Percentiles rank a stretch among this genome's conserved stretches.
Conservation (phyloP, 1,139 yeast species). For the Arxiozyma slooffiae region DNA sequence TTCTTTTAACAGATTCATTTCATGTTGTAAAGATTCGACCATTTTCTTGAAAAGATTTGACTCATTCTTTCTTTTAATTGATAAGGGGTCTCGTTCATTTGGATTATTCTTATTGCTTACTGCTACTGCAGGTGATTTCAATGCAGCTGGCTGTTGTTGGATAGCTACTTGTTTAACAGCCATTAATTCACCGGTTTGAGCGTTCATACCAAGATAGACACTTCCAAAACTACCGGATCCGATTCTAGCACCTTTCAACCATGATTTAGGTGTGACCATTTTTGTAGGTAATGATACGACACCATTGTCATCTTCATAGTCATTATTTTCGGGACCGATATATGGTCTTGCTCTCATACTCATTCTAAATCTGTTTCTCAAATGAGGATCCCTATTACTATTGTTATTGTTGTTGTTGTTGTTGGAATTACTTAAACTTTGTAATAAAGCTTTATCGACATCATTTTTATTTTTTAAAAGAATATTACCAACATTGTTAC, state of each 20-base stretch:
- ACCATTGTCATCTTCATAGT: conserved; percentile 34
- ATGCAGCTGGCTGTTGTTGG: conserved; percentile 30
- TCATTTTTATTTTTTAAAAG: conserved; percentile 50
- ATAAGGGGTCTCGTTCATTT: conserved; percentile 4
- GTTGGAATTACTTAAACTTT: conserved; percentile 10
- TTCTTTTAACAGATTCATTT: conserved; percentile 67
- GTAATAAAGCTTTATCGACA: conserved; percentile 45
- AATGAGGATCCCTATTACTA: neutral
- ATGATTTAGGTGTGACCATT: conserved; percentile 47
- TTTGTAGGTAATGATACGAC: conserved; percentile 29
- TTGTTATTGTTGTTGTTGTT: neutral
- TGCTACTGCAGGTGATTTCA: neutral
- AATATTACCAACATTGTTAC: conserved; percentile 59
- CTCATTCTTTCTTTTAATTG: conserved; percentile 24
- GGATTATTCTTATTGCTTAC: too few relatives aligned
- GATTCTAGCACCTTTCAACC: conserved; percentile 88
- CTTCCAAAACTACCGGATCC: conserved; percentile 95
- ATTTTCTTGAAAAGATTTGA: conserved; percentile 43
- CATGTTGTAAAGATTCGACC: conserved; percentile 79
- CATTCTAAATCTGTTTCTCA: too few relatives aligned
- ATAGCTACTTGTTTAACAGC: conserved; percentile 90
- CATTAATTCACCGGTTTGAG: conserved; percentile 88
- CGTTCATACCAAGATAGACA: conserved; percentile 85
- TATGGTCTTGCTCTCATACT: neutral
- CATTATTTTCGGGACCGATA: conserved; percentile 17